Evolutionary conservation across 257 asterid genomes (phyloP), one percentile per base, ranked within the genome.

Genomic region (Buddleja alternifolia): DNA sequence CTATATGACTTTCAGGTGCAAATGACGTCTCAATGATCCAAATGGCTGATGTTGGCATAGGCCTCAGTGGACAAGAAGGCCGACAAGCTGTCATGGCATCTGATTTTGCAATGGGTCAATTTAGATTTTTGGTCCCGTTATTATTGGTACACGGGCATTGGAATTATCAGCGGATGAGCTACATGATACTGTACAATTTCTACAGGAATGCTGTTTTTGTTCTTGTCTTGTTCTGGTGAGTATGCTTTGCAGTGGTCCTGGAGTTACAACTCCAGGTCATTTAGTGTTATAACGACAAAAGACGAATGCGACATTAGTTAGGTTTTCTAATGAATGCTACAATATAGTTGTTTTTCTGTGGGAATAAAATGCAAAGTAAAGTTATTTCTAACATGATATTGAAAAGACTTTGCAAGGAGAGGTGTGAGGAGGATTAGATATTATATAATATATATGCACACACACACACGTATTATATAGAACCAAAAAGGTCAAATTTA

Each of bases 51-150:
- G 96, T 89, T 42, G 96, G 96, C 42, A 84, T 89, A 60, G 96
- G 96, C 66, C 84, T 89, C 69, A 89, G 96, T 55, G 96, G 96
- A 66, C 90, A 85, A 77, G 96, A 89, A 76, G 96, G 96, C 57
- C 82, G 94, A 66, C 96, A 89, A 86, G 96, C 96, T 53, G 96
- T 86, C 60, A 89, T 89, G 96, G 93, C 96, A 32, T 89, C 96
- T 44, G 96, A 89, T 78, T 89, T 89, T 66, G 87, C 94, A 37
- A 89, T 89, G 96, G 96, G 85, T 36, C 96, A 89, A 71, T 89
- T 89, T 84, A 79, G 90, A 76, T 89, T 89, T 74, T 78, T 89
- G 83, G 89, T 89, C 72, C 91, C 96, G 2, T 85, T 89, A 54
- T 70, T 89, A 67, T 80, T 89, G 71, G 96, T 89, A 40, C 94